Evolutionary conservation across 1,139 yeast genomes (phyloP), one percentile per base, ranked within the genome.

Genomic region (Nakaseomyces bracarensis): DNA sequence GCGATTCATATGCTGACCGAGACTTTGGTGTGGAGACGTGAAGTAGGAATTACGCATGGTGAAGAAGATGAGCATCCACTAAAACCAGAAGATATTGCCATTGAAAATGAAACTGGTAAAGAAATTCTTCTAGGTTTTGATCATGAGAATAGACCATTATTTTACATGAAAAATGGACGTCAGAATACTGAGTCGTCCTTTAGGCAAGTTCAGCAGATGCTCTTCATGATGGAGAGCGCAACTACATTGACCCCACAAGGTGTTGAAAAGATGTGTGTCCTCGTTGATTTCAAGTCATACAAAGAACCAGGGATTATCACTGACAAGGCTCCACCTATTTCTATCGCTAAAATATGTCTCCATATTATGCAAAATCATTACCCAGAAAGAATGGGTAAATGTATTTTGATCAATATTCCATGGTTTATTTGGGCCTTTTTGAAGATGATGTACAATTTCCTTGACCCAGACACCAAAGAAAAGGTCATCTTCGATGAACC

Each of bases 171-270:
- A 57, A 91, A 94, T 21, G 96, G 96, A 16, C 75, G 93, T 51
- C 97, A 91, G 62, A 91, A 91, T 64, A 91, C 98, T 2, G 77
- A 84, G 51, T 75, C 91, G 2, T 75, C 91, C 1, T 79, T 79
- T 44, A 74, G 83, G 50, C 98, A 91, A 61, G 95, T 91, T 5
- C 95, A 89, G 61, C 95, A 85, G 56, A 70, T 91, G 57, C 95
- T 91, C 16, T 91, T 71, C 65, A 83, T 82, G 85, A 74, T 91
- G 54, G 97, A 91, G 60, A 70, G 84, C 38, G 91, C 83, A 16
- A 86, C 86, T 38, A 86, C 86, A 51, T 75, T 77, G 62, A 85
- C 87, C 93, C 96, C 96, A 3, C 79, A 93, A 2, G 97, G 96
- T 15, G 96, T 89, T 53, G 97, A 91, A 55, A 80, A 86, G 19